A percentile compares a stretch with the other conserved stretches of the same genome.
These are phyloP conservation scores for Xanthoconium purpureum DNA, from an alignment of 768 basidiomycete species.

Conservation along the genomic window DNA sequence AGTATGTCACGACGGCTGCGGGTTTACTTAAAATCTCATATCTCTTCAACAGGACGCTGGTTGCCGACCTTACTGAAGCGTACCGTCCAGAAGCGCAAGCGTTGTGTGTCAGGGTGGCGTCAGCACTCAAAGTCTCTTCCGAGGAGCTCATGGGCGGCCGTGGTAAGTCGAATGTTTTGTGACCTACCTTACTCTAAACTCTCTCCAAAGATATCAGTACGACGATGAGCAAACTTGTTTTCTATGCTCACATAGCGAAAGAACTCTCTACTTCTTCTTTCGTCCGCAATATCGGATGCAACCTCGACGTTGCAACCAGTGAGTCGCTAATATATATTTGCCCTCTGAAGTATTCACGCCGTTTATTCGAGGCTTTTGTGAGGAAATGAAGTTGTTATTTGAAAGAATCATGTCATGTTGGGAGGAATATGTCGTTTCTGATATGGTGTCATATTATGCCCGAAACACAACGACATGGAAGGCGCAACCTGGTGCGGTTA, in stretches of 20 bases:
- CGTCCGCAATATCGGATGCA: conserved; percentile 43
- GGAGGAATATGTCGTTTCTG: conserved; percentile 44
- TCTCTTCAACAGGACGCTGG: conserved; percentile 37
- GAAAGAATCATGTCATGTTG: conserved; percentile 50
- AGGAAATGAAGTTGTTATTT: conserved; percentile 40
- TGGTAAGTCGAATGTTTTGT: conserved; percentile 31
- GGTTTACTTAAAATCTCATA: not conserved
- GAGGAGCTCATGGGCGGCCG: conserved; percentile 29
- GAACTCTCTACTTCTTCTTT: conserved; percentile 47
- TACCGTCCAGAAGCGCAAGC: conserved; percentile 53
- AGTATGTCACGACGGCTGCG: conserved; percentile 35
- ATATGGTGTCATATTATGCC: conserved; percentile 20
- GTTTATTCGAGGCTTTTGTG: conserved; percentile 46
- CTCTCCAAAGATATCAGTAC: conserved; percentile 5
- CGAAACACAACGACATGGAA: conserved; percentile 4
- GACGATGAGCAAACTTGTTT: conserved; percentile 38
- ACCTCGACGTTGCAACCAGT: conserved; percentile 37
- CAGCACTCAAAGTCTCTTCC: conserved; percentile 39
- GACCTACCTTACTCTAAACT: conserved; percentile 1
- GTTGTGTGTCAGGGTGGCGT: conserved; percentile 41
- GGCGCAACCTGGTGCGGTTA: conserved; percentile 9
- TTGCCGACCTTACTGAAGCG: conserved; percentile 39
- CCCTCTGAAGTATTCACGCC: conserved; percentile 4
- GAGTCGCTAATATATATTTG: conserved; percentile 9
- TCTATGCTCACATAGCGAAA: conserved; percentile 48